These are phyloP conservation scores for Coemansia sp. DNA, from an alignment of 192 early-diverging fungal genomes.

Conservation along the genomic window DNA sequence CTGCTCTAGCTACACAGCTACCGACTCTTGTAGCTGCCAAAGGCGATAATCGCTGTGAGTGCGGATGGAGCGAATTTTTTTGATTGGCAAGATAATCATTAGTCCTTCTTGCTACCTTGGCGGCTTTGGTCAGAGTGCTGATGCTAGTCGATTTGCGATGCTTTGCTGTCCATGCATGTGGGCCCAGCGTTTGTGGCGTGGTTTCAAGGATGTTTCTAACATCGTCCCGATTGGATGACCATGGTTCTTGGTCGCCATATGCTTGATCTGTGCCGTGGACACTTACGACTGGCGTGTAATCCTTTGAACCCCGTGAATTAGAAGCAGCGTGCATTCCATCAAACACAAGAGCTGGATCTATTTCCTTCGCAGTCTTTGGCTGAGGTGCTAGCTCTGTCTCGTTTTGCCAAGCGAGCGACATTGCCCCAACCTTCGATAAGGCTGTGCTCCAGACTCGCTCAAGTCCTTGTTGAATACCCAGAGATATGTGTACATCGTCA, in stretches of 20 bases:
- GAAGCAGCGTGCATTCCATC: slow-evolving; percentile 12
- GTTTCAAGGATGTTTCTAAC: background rate
- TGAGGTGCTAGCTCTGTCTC: slow-evolving; percentile 8
- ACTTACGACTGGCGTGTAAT: background rate
- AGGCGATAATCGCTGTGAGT: background rate
- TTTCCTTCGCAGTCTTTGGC: background rate
- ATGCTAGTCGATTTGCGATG: background rate
- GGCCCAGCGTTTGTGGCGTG: background rate
- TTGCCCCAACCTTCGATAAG: slow-evolving; percentile 32
- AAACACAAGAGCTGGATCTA: slow-evolving; percentile 32
- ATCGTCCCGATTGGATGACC: background rate
- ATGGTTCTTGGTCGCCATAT: background rate
- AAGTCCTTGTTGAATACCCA: slow-evolving; percentile 32
- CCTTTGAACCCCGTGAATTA: background rate
- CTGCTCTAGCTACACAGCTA: background rate
- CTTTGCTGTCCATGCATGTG: background rate
- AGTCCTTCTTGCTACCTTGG: background rate
- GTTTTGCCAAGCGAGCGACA: slow-evolving; percentile 48
- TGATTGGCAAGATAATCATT: background rate
- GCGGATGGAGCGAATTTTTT: background rate
- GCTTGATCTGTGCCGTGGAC: background rate
- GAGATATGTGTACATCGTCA: slow-evolving; percentile 41
- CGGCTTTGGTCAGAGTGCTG: background rate
- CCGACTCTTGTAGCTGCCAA: background rate
- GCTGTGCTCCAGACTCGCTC: slow-evolving; percentile 34